These are phyloP conservation scores for Martiniozyma asiatica DNA, from an alignment of 1,139 yeast species.

Conservation along the genomic window DNA sequence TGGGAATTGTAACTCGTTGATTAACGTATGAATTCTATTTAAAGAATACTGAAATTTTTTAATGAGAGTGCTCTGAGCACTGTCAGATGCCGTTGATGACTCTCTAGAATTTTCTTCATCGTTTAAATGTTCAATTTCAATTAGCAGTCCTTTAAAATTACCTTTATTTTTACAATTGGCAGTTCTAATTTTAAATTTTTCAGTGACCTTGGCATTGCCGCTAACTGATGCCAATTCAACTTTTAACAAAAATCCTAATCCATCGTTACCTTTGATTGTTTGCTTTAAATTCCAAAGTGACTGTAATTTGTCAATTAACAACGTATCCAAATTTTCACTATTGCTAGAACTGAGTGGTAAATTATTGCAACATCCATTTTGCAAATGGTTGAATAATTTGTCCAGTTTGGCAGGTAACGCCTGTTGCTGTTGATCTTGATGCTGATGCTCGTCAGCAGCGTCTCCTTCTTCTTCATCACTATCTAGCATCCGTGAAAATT, in stretches of 20 bases:
- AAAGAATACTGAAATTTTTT: constrained; percentile 22
- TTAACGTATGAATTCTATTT: constrained; percentile 20
- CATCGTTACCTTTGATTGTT: constrained; percentile 69
- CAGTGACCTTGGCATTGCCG: constrained; percentile 9
- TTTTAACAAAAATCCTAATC: constrained; percentile 44
- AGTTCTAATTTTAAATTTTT: constrained; percentile 34
- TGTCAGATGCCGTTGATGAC: constrained; percentile 7
- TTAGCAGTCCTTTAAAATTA: constrained; percentile 54
- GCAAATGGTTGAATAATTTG: constrained; percentile 17
- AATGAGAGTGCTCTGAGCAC: constrained; percentile 16
- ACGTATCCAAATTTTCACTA: constrained; percentile 36
- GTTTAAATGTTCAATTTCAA: constrained; percentile 40
- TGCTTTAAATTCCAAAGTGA: constrained; percentile 66
- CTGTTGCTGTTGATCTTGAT: too few species aligned
- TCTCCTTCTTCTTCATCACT: too few species aligned
- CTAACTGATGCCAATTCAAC: constrained; percentile 22
- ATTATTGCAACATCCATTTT: constrained; percentile 21
- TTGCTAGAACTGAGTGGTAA: constrained; percentile 28
- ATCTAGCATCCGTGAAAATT: too few species aligned
- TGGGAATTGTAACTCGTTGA: constrained; percentile 22
- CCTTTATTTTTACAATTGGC: constrained; percentile 71
- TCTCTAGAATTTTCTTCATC: constrained; percentile 13
- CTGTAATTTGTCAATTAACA: constrained; percentile 46
- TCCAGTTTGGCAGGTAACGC: constrained; percentile 11
- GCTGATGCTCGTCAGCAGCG: too few species aligned